These are phyloP conservation scores for Musa itinerans DNA, from an alignment of 176 grass and related monocot species.

Conservation along the genomic window DNA sequence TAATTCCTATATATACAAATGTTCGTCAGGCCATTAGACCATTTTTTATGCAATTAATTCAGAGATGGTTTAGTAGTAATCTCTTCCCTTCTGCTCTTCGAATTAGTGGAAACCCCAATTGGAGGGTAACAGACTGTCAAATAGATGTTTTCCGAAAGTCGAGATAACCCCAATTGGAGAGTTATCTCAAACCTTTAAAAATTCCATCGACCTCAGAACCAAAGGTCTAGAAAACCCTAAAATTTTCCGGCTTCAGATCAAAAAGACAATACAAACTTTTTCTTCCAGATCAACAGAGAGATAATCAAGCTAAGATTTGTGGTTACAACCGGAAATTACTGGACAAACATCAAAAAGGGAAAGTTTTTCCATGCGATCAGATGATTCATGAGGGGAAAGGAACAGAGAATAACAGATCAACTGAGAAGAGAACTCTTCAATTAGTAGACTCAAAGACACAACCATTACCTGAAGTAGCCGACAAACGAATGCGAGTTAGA, in stretches of 20 bases:
- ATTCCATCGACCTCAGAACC: not conserved
- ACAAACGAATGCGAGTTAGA: not conserved
- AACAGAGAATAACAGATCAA: not conserved
- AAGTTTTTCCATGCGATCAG: no score
- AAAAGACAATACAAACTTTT: no score
- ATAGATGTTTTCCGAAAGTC: not conserved
- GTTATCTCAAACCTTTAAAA: not conserved
- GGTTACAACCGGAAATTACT: no score
- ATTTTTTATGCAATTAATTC: not conserved
- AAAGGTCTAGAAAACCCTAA: not conserved
- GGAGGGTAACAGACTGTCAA: not conserved
- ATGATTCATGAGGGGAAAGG: no score
- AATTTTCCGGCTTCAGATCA: not conserved
- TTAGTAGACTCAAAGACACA: not conserved
- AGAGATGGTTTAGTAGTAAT: not conserved
- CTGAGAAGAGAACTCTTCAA: not conserved
- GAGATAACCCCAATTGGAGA: not conserved
- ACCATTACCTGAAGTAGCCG: not conserved
- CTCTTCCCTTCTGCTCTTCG: not conserved
- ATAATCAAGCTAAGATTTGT: not conserved
- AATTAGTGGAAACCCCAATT: not conserved
- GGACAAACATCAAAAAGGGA: not conserved
- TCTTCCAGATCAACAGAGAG: not conserved
- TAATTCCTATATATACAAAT: not conserved
- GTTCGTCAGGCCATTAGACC: not conserved